Percentiles rank a stretch among this genome's conserved stretches.
These are phyloP conservation scores for Mycena haematopus DNA, from an alignment of 768 basidiomycete genomes.

Conservation along the genomic window DNA sequence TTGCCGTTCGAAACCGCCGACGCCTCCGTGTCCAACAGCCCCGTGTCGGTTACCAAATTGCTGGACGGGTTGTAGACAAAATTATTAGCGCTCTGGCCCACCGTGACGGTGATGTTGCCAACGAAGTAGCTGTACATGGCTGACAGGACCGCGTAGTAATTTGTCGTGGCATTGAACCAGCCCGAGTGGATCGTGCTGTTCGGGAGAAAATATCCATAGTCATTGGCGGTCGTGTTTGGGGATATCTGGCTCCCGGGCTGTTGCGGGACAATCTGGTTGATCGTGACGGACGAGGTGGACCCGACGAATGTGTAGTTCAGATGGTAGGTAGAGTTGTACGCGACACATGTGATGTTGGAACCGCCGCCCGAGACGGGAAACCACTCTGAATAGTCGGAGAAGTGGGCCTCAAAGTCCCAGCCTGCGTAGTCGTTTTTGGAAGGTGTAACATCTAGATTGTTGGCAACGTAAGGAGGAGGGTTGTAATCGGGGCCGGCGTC, in stretches of 20 bases:
- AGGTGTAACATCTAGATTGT: not conserved
- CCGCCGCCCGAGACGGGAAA: not conserved
- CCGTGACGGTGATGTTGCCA: constrained; percentile 8
- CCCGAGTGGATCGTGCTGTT: not conserved
- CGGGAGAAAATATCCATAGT: not conserved
- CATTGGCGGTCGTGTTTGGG: too few relatives aligned
- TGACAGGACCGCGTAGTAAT: constrained; percentile 15
- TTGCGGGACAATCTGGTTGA: constrained; percentile 1
- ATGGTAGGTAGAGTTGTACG: constrained; percentile 22
- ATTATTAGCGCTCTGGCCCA: not conserved
- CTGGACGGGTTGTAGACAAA: not conserved
- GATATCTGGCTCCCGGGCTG: constrained; percentile 11
- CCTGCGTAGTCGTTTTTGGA: not conserved
- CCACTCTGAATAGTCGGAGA: constrained; percentile 6
- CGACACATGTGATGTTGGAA: constrained; percentile 14
- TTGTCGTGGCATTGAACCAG: constrained; percentile 19
- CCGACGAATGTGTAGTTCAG: constrained; percentile 14
- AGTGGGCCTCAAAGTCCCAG: constrained; percentile 10
- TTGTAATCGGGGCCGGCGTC: not conserved
- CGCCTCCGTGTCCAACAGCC: not conserved
- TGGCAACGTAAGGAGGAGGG: not conserved
- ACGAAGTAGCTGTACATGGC: constrained; percentile 8
- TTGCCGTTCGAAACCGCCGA: not conserved
- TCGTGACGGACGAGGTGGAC: not conserved
- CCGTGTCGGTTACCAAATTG: not conserved